A percentile compares a stretch with the other conserved stretches of the same genome.
phyloP scores from a whole-genome alignment of 768 basidiomycete genomes.

The Phylloporus arenicola region DNA sequence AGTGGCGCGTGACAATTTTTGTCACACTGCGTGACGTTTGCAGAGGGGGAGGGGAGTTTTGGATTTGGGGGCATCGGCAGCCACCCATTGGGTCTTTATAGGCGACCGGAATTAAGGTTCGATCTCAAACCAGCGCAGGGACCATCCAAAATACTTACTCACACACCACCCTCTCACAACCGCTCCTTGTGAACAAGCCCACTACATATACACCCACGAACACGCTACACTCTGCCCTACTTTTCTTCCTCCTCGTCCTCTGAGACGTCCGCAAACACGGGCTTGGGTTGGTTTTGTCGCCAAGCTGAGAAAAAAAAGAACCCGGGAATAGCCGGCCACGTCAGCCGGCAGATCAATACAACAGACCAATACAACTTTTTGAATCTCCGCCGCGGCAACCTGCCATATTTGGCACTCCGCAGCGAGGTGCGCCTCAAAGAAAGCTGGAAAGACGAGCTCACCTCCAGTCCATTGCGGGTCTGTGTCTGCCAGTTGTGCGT shows the following conservation, averaged over 20 bases:
- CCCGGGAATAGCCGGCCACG: constrained; percentile 43
- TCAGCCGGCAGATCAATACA: constrained; percentile 41
- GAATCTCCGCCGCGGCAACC: constrained; percentile 28
- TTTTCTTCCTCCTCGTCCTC: constrained; percentile 55
- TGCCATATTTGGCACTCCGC: constrained; percentile 27
- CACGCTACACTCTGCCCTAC: constrained; percentile 34
- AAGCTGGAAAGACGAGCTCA: constrained; percentile 37
- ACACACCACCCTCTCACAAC: constrained; percentile 25
- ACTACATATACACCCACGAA: constrained; percentile 3
- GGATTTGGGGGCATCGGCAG: constrained; percentile 61
- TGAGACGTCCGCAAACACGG: constrained; percentile 68
- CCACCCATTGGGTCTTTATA: constrained; percentile 79
- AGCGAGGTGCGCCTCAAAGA: constrained; percentile 17
- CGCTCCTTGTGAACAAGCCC: constrained; percentile 4
- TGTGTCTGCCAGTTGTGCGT: constrained; percentile 68
- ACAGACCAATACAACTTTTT: constrained; percentile 28
- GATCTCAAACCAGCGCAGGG: constrained; percentile 70
- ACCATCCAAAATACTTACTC: constrained; percentile 45
- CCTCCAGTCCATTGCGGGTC: constrained; percentile 85
- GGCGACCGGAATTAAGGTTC: constrained; percentile 77
- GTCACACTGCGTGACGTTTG: constrained; percentile 60
- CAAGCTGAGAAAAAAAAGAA: constrained; percentile 66
- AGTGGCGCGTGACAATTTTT: constrained; percentile 56
- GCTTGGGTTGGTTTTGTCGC: constrained; percentile 78
- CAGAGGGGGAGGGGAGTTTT: constrained; percentile 47